Evolutionary conservation across 768 basidiomycete genomes (phyloP).

Genomic region (Phlebiopsis gigantea): DNA sequence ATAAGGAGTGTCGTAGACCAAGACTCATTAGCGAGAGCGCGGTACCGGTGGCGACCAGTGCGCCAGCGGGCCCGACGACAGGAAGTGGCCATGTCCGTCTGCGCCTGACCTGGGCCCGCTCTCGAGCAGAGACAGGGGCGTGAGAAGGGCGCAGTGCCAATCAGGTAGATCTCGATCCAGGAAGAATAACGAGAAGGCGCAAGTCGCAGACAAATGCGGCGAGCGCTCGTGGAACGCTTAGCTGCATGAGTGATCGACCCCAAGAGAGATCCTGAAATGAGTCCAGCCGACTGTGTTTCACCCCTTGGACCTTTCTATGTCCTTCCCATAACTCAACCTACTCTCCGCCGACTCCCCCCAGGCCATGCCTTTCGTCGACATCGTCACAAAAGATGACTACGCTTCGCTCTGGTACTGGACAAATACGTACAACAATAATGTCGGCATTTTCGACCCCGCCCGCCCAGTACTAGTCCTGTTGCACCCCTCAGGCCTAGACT

Average conservation of each 20-base stretch:
- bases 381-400: conserved; percentile 58
- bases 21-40: no score
- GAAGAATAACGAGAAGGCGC: neutral
- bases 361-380: conserved; percentile 64
- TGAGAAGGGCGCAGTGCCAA: neutral
- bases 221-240: neutral
- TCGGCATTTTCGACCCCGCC: conserved; percentile 58
- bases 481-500: conserved; percentile 65
- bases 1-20: neutral
- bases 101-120: neutral
- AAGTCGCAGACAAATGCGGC: neutral
- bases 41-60: no score
- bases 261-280: neutral
- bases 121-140: neutral
- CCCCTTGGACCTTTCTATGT: conserved; percentile 4
- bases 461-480: conserved; percentile 66
- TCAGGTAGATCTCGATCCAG: neutral
- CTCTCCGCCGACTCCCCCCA: neutral
- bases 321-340: neutral
- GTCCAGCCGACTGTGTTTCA: neutral
- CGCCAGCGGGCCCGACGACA: no score
- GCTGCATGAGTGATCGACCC: conserved; percentile 3
- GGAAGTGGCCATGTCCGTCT: no score
- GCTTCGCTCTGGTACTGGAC: conserved; percentile 70
- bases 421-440: conserved; percentile 52